phyloP scores from a whole-genome alignment of 2,329 filamentous ascomycete species.

The Cercospora sesami region DNA sequence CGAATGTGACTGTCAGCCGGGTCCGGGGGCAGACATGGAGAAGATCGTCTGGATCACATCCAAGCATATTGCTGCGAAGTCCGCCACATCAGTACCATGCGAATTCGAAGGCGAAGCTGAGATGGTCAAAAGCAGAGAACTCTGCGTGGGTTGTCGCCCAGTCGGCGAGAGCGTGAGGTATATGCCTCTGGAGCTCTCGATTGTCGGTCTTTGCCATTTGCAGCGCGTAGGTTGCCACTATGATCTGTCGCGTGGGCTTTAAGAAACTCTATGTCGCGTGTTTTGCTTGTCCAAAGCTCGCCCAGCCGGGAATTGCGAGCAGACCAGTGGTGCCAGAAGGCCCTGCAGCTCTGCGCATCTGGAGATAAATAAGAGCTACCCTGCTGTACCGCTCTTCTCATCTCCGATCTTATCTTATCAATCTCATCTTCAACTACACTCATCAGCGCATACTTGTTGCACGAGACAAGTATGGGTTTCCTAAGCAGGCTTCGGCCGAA shows the following conservation, averaged over 20 bases:
- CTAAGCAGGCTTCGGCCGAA: conserved; percentile 15
- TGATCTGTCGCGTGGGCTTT: conserved; percentile 10
- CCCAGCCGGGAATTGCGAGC: conserved; percentile 15
- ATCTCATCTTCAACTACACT: not conserved
- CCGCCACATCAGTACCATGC: not conserved
- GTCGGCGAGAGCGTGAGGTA: not conserved
- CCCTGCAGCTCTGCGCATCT: not conserved
- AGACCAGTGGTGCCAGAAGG: not conserved
- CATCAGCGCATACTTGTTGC: not conserved
- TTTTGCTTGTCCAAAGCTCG: conserved; percentile 8
- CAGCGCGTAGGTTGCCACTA: not conserved
- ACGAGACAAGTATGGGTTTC: conserved; percentile 6
- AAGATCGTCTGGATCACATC: not conserved
- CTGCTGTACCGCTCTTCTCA: not conserved
- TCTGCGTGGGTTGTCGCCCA: not conserved
- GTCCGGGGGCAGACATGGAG: not conserved
- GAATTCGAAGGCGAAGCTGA: not conserved
- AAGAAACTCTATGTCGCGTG: conserved; percentile 1
- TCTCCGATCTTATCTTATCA: conserved; percentile 12
- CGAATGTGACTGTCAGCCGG: not conserved
- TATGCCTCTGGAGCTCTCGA: not conserved
- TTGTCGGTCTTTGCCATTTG: not conserved
- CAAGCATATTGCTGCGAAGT: not conserved
- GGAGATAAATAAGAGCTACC: conserved; percentile 6
- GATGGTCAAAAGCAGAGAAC: not conserved